These are phyloP conservation scores for Castanea mollissima DNA, from an alignment of 306 rosid genomes.

Conservation along the genomic window DNA sequence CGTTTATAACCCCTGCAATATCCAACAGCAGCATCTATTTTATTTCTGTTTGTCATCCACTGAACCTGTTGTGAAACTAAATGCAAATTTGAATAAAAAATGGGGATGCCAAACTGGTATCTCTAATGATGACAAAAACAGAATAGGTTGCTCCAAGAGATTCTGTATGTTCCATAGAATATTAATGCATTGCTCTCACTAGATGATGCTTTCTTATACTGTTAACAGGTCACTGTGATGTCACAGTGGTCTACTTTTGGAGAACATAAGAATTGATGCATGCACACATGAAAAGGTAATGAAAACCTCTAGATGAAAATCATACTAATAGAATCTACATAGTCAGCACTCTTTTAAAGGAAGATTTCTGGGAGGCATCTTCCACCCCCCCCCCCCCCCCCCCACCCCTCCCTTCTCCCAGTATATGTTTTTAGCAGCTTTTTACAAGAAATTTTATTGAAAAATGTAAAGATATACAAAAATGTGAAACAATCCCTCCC, in stretches of 20 bases:
- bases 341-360: not conserved
- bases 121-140: not conserved
- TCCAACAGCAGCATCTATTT: not conserved
- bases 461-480: no score
- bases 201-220: not conserved
- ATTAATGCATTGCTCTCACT: not conserved
- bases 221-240: not conserved
- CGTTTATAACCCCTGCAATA: conserved; percentile 65
- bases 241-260: not conserved
- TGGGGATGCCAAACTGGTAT: conserved; percentile 3
- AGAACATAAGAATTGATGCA: not conserved
- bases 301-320: not conserved
- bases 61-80: not conserved
- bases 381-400: no score
- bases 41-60: conserved; percentile 4
- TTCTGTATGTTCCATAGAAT: not conserved
- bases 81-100: not conserved
- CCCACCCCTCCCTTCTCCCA: no score
- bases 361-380: not conserved
- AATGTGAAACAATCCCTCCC: no score
- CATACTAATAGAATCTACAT: not conserved
- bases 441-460: no score
- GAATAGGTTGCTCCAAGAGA: not conserved
- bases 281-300: not conserved
- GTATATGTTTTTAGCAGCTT: no score